Evolutionary conservation across 2,329 filamentous ascomycete species (phyloP).

Genomic region (Colletotrichum sp.): DNA sequence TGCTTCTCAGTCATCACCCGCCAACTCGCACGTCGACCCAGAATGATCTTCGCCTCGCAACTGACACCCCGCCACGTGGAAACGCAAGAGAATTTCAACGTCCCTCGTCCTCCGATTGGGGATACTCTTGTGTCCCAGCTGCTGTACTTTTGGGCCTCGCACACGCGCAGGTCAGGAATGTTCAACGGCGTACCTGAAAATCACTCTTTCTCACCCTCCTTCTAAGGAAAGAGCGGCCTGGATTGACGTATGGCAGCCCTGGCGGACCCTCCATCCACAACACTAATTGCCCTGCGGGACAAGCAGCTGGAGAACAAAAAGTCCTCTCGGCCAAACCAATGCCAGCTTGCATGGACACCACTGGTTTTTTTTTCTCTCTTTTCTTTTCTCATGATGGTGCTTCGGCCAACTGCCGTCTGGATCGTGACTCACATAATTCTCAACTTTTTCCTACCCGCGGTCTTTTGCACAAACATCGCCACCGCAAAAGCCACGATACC

Average conservation of each 20-base stretch:
- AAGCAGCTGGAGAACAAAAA: not conserved
- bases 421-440: not conserved
- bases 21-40: not conserved
- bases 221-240: not conserved
- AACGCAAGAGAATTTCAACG: not conserved
- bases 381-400: not conserved
- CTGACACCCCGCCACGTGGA: not conserved
- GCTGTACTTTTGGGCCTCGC: not conserved
- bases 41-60: not conserved
- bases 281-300: not conserved
- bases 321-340: not conserved
- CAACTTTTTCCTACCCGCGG: not conserved
- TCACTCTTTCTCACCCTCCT: not conserved
- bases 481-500: not conserved
- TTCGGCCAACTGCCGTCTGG: conserved; percentile 4
- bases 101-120: not conserved
- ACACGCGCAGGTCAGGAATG: not conserved
- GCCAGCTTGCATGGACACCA: not conserved
- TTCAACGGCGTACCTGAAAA: not conserved
- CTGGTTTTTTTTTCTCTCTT: not conserved
- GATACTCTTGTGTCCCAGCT: not conserved
- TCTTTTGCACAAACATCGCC: not conserved
- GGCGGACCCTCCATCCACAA: not conserved
- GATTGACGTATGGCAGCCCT: not conserved
- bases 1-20: not conserved